Evolutionary conservation across 2,329 filamentous ascomycete genomes (phyloP), one percentile per base, ranked within the genome.

Genomic region (Sporothrix dimorphospora): DNA sequence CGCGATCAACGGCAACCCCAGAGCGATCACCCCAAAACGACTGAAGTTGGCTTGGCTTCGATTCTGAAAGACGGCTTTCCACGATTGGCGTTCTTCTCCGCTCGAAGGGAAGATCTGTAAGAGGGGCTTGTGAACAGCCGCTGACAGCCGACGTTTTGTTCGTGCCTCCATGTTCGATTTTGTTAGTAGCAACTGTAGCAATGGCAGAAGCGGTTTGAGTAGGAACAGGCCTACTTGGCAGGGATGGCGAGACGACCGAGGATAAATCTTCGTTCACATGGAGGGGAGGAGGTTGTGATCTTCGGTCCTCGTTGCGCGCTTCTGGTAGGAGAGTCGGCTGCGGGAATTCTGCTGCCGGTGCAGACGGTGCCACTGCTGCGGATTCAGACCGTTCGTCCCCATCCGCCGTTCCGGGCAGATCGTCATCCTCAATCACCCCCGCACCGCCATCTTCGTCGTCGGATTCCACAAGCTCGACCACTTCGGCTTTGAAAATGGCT

Each of bases 401-500:
- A 11, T 70, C 68, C 16, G 27, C 55, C n/a, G 24, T 53, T 6
- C 21, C 51, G 38, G 16, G 12, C 12, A 21, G 38, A 51, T 40
- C 34, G 57, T 57, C 69, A 19, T 70, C 71, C 16, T 70, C 71
- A 38, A 67, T 61, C 16, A 30, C 34, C 21, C 27, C 59, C 3
- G 9, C 34, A 30, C 40, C 47, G 21, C 34, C 72, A 4, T 73
- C 72, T 7, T 70, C 69, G 11, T 71, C 68, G 7, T 53, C 55
- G 12, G 68, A 67, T 7, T 73, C 61, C 16, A 72, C 51, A 5
- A 71, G 14, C 1, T 63, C 51, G 14, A 72, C 57, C 3, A 38
- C 11, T 4, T 73, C 72, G 1, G 70, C 74, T 38, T 67, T 59
- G 40, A 75, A 24, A 9, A 72, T 27, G 7, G 51, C 68, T 1